These are phyloP conservation scores for Anthracocystis panici-leucophaei DNA, from an alignment of 1,284 basidiomycete species.

Conservation along the genomic window DNA sequence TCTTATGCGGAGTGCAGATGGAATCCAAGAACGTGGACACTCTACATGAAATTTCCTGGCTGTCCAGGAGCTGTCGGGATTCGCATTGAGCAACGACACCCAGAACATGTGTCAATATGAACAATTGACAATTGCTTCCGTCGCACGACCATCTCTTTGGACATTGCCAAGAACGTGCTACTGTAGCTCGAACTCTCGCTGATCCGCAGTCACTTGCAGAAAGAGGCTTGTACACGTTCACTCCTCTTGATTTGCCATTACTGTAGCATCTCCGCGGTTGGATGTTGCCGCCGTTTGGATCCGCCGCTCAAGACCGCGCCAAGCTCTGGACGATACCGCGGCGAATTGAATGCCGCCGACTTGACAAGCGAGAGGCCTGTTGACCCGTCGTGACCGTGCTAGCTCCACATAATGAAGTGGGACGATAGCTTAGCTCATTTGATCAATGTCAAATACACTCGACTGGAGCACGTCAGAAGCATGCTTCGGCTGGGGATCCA, in stretches of 20 bases:
- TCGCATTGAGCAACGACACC: constrained; percentile 5
- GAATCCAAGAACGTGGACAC: constrained; percentile 37
- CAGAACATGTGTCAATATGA: too few relatives aligned
- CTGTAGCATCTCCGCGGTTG: constrained; percentile 6
- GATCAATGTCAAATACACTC: not conserved
- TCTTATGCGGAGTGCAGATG: constrained; percentile 32
- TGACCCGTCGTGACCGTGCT: constrained; percentile 8
- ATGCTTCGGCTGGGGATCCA: too few relatives aligned
- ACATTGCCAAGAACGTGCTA: constrained; percentile 10
- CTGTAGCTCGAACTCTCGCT: not conserved
- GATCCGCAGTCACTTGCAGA: too few relatives aligned
- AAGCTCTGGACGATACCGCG: constrained; percentile 15
- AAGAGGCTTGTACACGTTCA: constrained; percentile 26
- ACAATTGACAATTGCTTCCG: too few relatives aligned
- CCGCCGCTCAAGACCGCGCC: constrained; percentile 19
- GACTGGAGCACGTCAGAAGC: too few relatives aligned
- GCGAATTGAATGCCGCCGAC: constrained; percentile 22
- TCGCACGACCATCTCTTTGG: constrained; percentile 7
- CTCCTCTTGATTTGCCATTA: not conserved
- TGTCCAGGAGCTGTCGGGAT: constrained; percentile 14
- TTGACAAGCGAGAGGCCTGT: constrained; percentile 9
- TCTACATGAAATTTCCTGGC: constrained; percentile 27
- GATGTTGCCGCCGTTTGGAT: constrained; percentile 13
- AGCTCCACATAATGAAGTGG: not conserved
- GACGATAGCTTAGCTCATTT: not conserved